Evolutionary conservation across 805 yeast genomes (phyloP).

Genomic region (Metschnikowia drakensbergensis): DNA sequence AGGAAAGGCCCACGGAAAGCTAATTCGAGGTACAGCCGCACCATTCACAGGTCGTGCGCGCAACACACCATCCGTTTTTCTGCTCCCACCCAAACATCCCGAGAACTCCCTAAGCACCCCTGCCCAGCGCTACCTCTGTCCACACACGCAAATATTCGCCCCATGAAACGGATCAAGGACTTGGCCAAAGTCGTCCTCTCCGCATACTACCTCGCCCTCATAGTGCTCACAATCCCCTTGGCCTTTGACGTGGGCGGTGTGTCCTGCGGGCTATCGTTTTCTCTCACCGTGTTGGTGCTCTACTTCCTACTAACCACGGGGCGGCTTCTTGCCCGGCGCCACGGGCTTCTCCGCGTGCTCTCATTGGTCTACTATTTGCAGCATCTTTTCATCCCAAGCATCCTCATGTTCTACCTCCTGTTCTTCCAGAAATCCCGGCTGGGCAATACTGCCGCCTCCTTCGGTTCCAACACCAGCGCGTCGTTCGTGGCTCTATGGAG

Average conservation of each 20-base stretch:
- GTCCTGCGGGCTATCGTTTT: conserved; percentile 82
- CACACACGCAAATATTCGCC: background rate
- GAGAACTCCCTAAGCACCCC: background rate
- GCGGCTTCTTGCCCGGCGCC: conserved; percentile 48
- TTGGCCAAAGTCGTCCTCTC: conserved; percentile 14
- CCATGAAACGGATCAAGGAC: conserved; percentile 13
- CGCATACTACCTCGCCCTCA: conserved; percentile 53
- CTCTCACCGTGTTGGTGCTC: conserved; percentile 53
- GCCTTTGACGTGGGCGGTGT: conserved; percentile 94
- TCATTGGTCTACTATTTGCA: conserved; percentile 68
- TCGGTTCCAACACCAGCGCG: background rate
- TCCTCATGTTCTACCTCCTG: conserved; percentile 61
- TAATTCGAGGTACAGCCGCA: no score
- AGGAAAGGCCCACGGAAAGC: no score
- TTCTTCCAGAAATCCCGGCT: conserved; percentile 13
- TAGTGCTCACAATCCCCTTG: conserved; percentile 81
- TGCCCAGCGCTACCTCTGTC: no score
- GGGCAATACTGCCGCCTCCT: background rate
- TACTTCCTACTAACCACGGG: conserved; percentile 74
- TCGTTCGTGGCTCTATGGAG: conserved; percentile 54
- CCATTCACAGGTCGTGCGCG: background rate
- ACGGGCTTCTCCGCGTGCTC: conserved; percentile 43
- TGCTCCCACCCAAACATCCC: background rate
- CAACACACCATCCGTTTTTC: background rate
- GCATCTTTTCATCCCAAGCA: conserved; percentile 76